Base-by-base conservation (phyloP, 176 grass and related monocot genomes). In the Oryza meridionalis region DNA sequence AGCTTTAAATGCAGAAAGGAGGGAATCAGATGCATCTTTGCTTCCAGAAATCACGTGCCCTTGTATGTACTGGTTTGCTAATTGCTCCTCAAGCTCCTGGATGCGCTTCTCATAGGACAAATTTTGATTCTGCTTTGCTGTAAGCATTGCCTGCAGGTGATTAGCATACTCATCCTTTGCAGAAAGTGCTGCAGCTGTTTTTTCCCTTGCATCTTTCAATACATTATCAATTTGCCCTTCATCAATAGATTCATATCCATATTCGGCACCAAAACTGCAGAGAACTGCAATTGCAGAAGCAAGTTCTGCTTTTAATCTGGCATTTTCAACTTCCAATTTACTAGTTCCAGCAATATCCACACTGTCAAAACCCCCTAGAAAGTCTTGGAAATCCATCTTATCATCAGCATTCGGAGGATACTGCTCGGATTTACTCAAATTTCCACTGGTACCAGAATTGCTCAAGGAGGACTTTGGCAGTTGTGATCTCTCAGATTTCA, bases 271-370 rank as follows among this genome's bases (percentile, higher is more conserved):
- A 27, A 94, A 76, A 78, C 58, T 80, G 77, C 93, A 99, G 25
- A 96, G 78, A 65, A 86, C 61, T 17, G 84, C 93, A 92, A 99
- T 96, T 37, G 91, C 91, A 55, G 91, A 96, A 87, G 97, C 97
- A 88, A 99, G 93, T 31, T 96, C 93, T 35, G 93, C 93, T 83
- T 96, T 99, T 81, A 99, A 91, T 75, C 75, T 93, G 61, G 90
- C 93, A 59, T 99, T 99, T 68, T 99, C 97, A 59, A 99, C 91
- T 92, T 99, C 97, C 49, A 99, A 50, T 73, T 87, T 96, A 79
- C 97, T 91, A 35, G 93, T 99, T 73, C 97, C 97, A 83, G 90
- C 83, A 82, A 97, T 95, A 77, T 88, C 90, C 15, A 95, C 90
- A 47, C 83, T 78, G 55, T 96, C 91, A 55, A 84, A 92, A 70